Evolutionary conservation across 2,329 filamentous ascomycete species (phyloP).

Genomic region (Botrytis paeoniae): DNA sequence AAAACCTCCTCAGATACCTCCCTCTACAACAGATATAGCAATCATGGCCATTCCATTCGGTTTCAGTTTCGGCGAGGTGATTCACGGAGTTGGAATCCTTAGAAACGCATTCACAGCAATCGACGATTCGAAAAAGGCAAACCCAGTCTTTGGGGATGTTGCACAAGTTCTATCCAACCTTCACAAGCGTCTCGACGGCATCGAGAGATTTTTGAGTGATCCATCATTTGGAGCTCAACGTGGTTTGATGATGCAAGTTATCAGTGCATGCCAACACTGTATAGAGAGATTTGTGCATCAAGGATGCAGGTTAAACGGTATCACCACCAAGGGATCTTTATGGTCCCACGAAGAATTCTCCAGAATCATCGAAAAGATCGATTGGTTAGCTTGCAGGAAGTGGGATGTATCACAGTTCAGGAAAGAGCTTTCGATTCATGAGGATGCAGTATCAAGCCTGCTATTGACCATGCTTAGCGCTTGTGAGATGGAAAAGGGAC

Average conservation of each 20-base stretch:
- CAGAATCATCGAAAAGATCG: constrained; percentile 9
- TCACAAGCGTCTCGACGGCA: constrained; percentile 11
- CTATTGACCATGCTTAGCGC: constrained; percentile 12
- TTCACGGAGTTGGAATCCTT: constrained; percentile 15
- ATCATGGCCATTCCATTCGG: constrained; percentile 19
- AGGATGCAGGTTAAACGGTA: constrained; percentile 14
- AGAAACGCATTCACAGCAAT: constrained; percentile 16
- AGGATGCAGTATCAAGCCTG: constrained; percentile 14
- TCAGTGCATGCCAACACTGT: constrained; percentile 16
- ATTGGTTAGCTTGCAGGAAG: constrained; percentile 17
- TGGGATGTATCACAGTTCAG: constrained; percentile 18
- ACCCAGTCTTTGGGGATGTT: constrained; percentile 13
- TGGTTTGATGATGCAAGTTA: constrained; percentile 19
- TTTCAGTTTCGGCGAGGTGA: constrained; percentile 18
- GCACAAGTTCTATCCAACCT: constrained; percentile 14
- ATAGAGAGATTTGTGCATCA: constrained; percentile 20
- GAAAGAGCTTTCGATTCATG: constrained; percentile 16
- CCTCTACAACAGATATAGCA: not conserved
- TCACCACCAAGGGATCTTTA: constrained; percentile 17
- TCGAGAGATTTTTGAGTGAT: constrained; percentile 18
- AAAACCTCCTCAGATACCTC: not conserved
- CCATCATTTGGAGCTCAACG: constrained; percentile 9
- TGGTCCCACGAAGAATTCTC: constrained; percentile 17
- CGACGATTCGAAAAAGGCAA: constrained; percentile 12
- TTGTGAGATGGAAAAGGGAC: constrained; percentile 11